phyloP scores from a whole-genome alignment of 768 basidiomycete species.

The Podaxis sp. region DNA sequence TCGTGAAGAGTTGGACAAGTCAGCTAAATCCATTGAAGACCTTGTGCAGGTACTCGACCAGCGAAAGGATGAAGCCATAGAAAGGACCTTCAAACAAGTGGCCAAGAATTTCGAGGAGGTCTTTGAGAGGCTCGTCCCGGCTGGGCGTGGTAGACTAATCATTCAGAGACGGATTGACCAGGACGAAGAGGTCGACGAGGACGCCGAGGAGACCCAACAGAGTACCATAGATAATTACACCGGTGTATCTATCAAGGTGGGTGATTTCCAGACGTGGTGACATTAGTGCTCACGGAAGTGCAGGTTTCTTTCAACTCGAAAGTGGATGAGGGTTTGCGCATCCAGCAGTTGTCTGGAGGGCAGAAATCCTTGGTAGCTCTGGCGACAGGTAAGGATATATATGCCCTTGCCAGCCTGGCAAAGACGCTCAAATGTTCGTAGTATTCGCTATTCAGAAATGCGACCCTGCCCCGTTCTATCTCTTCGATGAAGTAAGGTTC shows the following conservation, averaged over 20 bases:
- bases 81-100: conserved; percentile 97
- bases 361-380: conserved; percentile 97
- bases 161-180: conserved; percentile 92
- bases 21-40: conserved; percentile 86
- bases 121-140: conserved; percentile 94
- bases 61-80: conserved; percentile 97
- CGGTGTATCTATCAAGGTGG: conserved; percentile 91
- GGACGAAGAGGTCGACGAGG: conserved; percentile 75
- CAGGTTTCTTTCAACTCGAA: conserved; percentile 99
- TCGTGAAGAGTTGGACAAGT: conserved; percentile 88
- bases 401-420: not conserved
- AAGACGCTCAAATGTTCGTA: conserved; percentile 27
- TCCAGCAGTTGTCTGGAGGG: conserved; percentile 96
- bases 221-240: conserved; percentile 91
- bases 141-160: conserved; percentile 86
- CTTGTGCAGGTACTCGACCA: conserved; percentile 93
- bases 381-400: conserved; percentile 65
- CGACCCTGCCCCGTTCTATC: conserved; percentile 97
- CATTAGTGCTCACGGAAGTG: conserved; percentile 4
- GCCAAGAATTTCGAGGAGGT: conserved; percentile 97
- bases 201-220: conserved; percentile 70
- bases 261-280: not conserved
- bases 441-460: conserved; percentile 99
- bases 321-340: conserved; percentile 92
- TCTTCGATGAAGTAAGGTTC: conserved; percentile 86